Evolutionary conservation across 805 yeast genomes (phyloP), one percentile per base, ranked within the genome.

Genomic region (Grigorovia jiainica): DNA sequence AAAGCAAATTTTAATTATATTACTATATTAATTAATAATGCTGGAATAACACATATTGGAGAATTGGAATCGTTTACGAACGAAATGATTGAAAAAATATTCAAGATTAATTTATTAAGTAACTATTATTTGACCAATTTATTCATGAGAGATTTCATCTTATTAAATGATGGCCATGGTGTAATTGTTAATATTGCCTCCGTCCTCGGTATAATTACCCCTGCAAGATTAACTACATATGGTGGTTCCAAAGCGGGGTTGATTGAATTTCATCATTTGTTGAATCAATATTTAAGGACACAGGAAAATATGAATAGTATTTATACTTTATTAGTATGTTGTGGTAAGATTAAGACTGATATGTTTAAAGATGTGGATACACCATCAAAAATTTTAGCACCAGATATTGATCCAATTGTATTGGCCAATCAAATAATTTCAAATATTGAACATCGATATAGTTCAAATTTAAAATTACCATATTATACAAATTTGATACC

Each of bases 181-280:
- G 83, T 78, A 56, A 70, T 90, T 17, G 78, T 89, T 25, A 84
- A 87, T 2, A 68, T 90, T 32, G 86, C 94, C 0, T 86, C 95
- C 0, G 87, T 85, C 0, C 66, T 90, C 42, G 97, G 96, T 0
- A 79, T 81, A 48, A 71, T 84, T 68, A 73, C 92, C 0, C 97
- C 97, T 0, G 89, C 95, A 8, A 68, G 82, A 18, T 67, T 86
- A 43, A 67, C 77, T 42, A 83, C 83, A 0, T 90, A 90, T 55
- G 95, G 95, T 0, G 95, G 97, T 0, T 75, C 95, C 13, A 90
- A 90, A 58, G 80, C 95, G 0, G 97, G 94, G 0, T 61, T 86
- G 23, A 76, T 90, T 40, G 87, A 90, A 0, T 63, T 87, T 34
- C 97, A 89, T 57, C 95, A 85, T 57, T 78, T 90, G 1, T 63